phyloP scores from a whole-genome alignment of 257 asterid genomes.

The Mentha longifolia region DNA sequence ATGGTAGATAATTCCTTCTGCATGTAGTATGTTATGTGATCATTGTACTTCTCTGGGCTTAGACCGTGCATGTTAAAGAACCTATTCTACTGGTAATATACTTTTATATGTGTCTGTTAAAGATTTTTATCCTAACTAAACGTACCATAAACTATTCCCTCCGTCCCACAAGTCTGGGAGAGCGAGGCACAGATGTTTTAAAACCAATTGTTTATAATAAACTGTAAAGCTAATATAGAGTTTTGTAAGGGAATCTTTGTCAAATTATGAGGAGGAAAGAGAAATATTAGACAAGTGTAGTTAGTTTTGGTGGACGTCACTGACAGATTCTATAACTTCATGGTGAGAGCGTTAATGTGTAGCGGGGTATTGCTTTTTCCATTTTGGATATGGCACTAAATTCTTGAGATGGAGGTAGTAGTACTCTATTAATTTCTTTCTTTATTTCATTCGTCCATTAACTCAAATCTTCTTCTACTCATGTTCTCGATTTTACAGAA shows the following conservation, averaged over 20 bases:
- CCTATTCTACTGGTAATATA: neutral
- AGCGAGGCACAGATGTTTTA: neutral
- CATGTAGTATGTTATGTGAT: constrained; percentile 10
- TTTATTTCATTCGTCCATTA: neutral
- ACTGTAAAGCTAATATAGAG: too few species aligned
- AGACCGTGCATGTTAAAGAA: constrained; percentile 10
- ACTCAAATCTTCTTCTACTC: constrained; percentile 1
- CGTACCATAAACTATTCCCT: neutral
- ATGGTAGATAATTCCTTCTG: neutral
- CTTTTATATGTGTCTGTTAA: neutral
- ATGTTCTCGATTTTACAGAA: constrained; percentile 50
- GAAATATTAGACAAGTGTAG: too few species aligned
- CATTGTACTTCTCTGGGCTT: constrained; percentile 17
- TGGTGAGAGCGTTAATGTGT: too few species aligned
- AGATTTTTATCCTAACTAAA: constrained; percentile 16
- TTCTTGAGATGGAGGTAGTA: too few species aligned
- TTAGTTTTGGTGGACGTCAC: neutral
- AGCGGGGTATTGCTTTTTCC: too few species aligned
- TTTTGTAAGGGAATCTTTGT: too few species aligned
- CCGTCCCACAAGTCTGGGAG: neutral
- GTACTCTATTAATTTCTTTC: neutral
- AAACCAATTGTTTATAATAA: too few species aligned
- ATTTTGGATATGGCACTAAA: too few species aligned
- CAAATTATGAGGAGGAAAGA: too few species aligned
- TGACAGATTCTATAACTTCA: too few species aligned